Evolutionary conservation across 2,329 filamentous ascomycete species (phyloP).

Genomic region (Paradendryphiella salina): DNA sequence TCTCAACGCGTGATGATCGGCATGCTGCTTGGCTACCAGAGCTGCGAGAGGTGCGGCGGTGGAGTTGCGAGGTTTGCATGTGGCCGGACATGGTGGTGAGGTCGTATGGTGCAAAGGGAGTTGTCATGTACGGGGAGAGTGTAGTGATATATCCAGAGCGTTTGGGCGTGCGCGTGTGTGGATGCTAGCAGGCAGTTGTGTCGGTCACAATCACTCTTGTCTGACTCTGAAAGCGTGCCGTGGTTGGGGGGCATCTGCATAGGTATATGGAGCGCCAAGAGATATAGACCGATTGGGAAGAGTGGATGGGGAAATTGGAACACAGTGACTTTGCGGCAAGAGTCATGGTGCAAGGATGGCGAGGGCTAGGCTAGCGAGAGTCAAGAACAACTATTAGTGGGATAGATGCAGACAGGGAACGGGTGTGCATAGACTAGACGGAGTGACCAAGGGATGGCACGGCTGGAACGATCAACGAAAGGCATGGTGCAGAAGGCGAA

Average conservation of each 20-base stretch:
- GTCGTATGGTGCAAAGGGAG: slow-evolving; percentile 23
- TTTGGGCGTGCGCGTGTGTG: slow-evolving; percentile 11
- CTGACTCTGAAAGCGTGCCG: slow-evolving; percentile 20
- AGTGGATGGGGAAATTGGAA: slow-evolving; percentile 38
- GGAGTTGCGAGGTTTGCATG: slow-evolving; percentile 33
- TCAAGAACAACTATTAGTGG: slow-evolving; percentile 36
- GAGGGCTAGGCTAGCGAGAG: slow-evolving; percentile 40
- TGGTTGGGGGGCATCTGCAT: slow-evolving; percentile 30
- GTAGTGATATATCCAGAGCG: slow-evolving; percentile 13
- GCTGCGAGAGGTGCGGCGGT: slow-evolving; percentile 40
- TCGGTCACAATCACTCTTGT: slow-evolving; percentile 27
- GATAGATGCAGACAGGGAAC: slow-evolving; percentile 42
- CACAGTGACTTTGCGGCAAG: slow-evolving; percentile 35
- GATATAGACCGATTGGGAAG: slow-evolving; percentile 42
- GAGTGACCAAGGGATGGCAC: slow-evolving; percentile 44
- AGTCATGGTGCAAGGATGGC: slow-evolving; percentile 38
- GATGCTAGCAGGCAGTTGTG: slow-evolving; percentile 19
- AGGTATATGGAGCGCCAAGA: slow-evolving; percentile 48
- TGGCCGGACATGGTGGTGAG: slow-evolving; percentile 32
- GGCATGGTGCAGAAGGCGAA: slow-evolving; percentile 37
- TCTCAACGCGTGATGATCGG: slow-evolving; percentile 46
- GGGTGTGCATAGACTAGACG: slow-evolving; percentile 39
- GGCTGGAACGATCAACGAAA: slow-evolving; percentile 45
- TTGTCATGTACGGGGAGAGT: slow-evolving; percentile 4
- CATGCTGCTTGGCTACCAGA: slow-evolving; percentile 32